Evolutionary conservation across 2,329 filamentous ascomycete species (phyloP).

Genomic region (Aspergillus brasiliensis): DNA sequence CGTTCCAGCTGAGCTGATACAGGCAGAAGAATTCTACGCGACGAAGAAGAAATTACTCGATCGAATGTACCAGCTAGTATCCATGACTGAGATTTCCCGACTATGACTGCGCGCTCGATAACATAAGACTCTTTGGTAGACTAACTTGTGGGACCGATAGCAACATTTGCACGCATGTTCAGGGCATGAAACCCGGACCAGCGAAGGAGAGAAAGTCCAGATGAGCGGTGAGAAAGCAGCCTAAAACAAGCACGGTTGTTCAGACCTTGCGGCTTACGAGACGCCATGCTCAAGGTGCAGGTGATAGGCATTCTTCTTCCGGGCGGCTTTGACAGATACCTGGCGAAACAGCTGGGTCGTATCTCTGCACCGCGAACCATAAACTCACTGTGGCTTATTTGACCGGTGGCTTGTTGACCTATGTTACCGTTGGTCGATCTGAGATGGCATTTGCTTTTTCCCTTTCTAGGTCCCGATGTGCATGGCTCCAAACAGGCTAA

Average conservation of each 20-base stretch:
- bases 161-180: not conserved
- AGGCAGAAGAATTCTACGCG: not conserved
- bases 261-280: conserved; percentile 1
- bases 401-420: conserved; percentile 2
- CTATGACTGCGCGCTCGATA: too few relatives aligned
- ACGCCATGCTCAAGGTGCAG: conserved; percentile 2
- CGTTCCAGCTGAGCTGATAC: not conserved
- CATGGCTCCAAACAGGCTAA: not conserved
- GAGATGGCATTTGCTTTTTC: not conserved
- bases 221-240: conserved; percentile 10
- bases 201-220: not conserved
- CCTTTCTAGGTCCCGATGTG: not conserved
- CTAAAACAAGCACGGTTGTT: not conserved
- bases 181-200: not conserved
- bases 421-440: conserved; percentile 1
- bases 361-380: not conserved
- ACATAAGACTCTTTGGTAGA: too few relatives aligned
- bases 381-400: not conserved
- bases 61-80: not conserved
- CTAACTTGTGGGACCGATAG: not conserved
- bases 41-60: not conserved
- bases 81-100: not conserved
- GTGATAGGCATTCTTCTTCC: not conserved
- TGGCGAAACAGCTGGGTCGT: not conserved
- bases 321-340: conserved; percentile 13